Base-by-base conservation (phyloP, 352 stramenopile genomes). In the Phytophthora crassamura region DNA sequence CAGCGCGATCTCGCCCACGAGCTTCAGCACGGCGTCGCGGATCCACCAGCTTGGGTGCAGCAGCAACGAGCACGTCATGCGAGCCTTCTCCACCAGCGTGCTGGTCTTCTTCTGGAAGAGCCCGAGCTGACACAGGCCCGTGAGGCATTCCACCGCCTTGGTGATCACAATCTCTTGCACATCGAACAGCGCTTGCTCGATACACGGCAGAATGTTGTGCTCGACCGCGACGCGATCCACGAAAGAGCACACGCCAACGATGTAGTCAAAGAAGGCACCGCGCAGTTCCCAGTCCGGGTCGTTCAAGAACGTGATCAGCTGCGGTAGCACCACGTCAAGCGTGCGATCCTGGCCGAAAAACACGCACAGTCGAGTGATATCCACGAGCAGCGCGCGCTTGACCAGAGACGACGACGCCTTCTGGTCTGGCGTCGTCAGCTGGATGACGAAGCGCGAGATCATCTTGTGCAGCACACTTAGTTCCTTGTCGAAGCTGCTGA, bases 271-370 rank as follows among this genome's bases (percentile, higher is more conserved):
- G 54, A 95, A 95, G 20, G 86, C 82, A 16, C 80, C 87, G 38
- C 85, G 88, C 12, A 98, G 59, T 54, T 97, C 82, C 87, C 88
- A 98, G 67, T 98, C 95, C 41, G 90, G 83, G 69, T 99, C 97
- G 57, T 99, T 99, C 40, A 99, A 74, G 58, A 99, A 99, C 6
- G 97, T 98, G 59, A 99, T 95, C 12, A 99, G 81, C 63, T 98
- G 95, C 15, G 97, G 97, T 32, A 99, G 63, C 11, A 99, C 95
- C 34, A 98, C 97, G 42, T 97, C 92, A 43, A 99, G 84, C 2
- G 94, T 98, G 30, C 90, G 84, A 54, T 99, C 97, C 35, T 89
- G 86, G 0, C 96, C 96, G 73, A 99, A 99, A 69, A 99, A 99
- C 16, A 97, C 89, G 49, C 97, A 99, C 8, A 99, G 78, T 9